Conservation (phyloP, 257 asterid genomes). For the Marsdenia floribunda region DNA sequence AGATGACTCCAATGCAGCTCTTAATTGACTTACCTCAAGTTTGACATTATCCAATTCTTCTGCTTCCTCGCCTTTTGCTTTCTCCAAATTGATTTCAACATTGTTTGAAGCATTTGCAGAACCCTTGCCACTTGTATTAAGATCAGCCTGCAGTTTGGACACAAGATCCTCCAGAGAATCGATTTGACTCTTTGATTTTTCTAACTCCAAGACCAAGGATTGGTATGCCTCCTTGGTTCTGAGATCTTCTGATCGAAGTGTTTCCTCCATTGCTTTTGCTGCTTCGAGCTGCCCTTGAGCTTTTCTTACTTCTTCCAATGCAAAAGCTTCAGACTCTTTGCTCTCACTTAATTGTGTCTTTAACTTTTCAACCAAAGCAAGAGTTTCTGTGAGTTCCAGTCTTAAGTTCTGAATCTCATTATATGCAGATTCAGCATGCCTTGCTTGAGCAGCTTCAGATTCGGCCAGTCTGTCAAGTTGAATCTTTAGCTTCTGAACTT, state of each 20-base stretch:
- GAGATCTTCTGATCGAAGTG: constrained; percentile 39
- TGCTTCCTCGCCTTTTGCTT: constrained; percentile 19
- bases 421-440: constrained; percentile 66
- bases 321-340: constrained; percentile 56
- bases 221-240: constrained; percentile 35
- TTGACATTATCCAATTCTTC: constrained; percentile 23
- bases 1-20: constrained; percentile 60
- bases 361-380: constrained; percentile 51
- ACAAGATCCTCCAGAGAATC: constrained; percentile 52
- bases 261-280: constrained; percentile 46
- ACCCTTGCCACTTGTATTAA: constrained; percentile 14
- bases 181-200: constrained; percentile 45
- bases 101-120: constrained; percentile 19
- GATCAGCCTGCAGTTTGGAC: constrained; percentile 38
- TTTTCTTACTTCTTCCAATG: constrained; percentile 49
- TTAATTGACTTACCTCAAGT: constrained; percentile 41
- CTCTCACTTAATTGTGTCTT: constrained; percentile 51
- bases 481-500: constrained; percentile 65
- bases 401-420: constrained; percentile 57
- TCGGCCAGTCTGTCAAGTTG: constrained; percentile 54
- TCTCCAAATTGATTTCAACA: constrained; percentile 7
- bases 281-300: constrained; percentile 56
- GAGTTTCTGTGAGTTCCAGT: constrained; percentile 53
- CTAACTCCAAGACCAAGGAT: constrained; percentile 53
- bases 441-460: constrained; percentile 60